Conservation (phyloP, 352 stramenopile species). For the Phytophthora quininea region DNA sequence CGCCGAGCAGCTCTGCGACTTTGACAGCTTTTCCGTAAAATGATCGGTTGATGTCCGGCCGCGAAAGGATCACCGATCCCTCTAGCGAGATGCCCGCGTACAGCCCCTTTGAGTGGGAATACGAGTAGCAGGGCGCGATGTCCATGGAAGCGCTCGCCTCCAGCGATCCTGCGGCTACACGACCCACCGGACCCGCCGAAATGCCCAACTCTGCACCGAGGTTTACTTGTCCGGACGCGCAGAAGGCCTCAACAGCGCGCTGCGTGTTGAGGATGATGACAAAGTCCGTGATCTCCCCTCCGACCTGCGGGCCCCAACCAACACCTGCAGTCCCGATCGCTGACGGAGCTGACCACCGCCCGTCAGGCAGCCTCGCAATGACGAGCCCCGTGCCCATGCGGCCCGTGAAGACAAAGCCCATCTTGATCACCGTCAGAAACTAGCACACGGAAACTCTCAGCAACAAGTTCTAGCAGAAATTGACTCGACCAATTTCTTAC, state of each 20-base stretch:
- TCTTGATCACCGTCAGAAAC: conserved; percentile 94
- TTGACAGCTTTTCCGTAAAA: conserved; percentile 91
- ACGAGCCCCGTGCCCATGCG: conserved; percentile 94
- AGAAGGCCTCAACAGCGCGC: conserved; percentile 85
- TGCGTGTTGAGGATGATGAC: conserved; percentile 95
- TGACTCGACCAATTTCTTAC: conserved; percentile 35
- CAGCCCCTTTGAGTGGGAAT: conserved; percentile 91
- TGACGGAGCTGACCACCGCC: conserved; percentile 95
- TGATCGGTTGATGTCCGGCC: conserved; percentile 89
- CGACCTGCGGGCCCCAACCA: conserved; percentile 91
- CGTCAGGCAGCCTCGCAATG: conserved; percentile 90
- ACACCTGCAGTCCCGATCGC: conserved; percentile 92
- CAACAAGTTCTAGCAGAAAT: conserved; percentile 2
- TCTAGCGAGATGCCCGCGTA: conserved; percentile 92
- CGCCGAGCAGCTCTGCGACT: conserved; percentile 74
- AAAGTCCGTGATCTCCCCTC: conserved; percentile 93
- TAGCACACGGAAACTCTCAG: conserved; percentile 19
- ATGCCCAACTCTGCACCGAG: conserved; percentile 91
- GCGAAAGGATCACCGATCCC: conserved; percentile 88
- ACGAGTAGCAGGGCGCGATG: conserved; percentile 91
- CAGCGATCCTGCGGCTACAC: conserved; percentile 74
- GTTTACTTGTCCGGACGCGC: conserved; percentile 87
- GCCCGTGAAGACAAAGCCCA: conserved; percentile 86
- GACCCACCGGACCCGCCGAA: conserved; percentile 90
- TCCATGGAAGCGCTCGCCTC: conserved; percentile 80